Base-by-base conservation (phyloP, 805 yeast species). In the Yamadazyma tumulicola region DNA sequence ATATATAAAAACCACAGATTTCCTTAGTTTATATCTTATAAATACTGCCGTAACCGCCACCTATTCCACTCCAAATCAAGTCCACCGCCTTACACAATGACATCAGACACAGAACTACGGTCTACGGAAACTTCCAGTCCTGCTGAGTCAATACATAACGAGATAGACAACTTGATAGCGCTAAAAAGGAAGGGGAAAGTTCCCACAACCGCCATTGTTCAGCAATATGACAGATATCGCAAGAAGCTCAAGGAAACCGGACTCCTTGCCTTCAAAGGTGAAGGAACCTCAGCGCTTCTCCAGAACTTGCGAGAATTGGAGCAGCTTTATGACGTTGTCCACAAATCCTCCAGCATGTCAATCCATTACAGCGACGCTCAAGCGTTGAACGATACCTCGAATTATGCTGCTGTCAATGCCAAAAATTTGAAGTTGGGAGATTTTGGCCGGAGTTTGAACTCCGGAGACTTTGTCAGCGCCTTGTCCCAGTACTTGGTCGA, bases 371-470 rank as follows among this genome's bases (percentile, higher is more conserved):
- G 74, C 37, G 94, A 84, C 54, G 70, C 91, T 1, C 76, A 76
- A 36, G 77, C 82, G 4, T 65, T 84, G 45, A 63, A 67, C 19
- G 77, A 72, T 39, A 72, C 81, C 8, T 72, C 85, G 23, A 73
- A 72, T 38, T 69, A 81, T 47, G 80, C 86, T 9, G 77, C 80
- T 25, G 58, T 78, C 15, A 82, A 83, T 29, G 77, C 84, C 2
- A 66, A 76, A 32, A 79, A 77, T 54, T 47, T 81, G 44, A 74
- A 74, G 34, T 58, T 81, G 32, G 86, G 81, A 3, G 71, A 72
- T 31, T 61, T 72, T 3, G 78, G 74, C 8, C 64, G 69, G n/a
- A 55, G 73, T 1, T 48, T 83, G 4, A 67, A 67, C 41, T 52
- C 73, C 17, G 62, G 67, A 4, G 78, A 75, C 18, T 73, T 80